Base-by-base conservation (phyloP, 495 filamentous ascomycete species). In the Chaetomidium leptoderma region DNA sequence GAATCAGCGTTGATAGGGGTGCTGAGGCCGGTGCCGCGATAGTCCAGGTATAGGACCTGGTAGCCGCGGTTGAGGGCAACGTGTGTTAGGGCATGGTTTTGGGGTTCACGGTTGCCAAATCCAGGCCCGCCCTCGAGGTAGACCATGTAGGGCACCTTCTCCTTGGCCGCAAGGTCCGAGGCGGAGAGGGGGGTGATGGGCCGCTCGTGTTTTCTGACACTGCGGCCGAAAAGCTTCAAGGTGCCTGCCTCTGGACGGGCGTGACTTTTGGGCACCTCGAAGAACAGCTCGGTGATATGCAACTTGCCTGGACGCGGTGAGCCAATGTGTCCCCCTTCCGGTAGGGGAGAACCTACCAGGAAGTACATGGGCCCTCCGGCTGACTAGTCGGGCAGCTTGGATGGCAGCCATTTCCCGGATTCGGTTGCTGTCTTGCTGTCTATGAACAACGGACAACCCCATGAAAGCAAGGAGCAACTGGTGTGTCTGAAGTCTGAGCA, bases 21-120 rank as follows among this genome's bases (percentile, higher is more conserved):
- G 69, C 88, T 92, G 36, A 95, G 72, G 3, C 92, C 92, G 23
- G 90, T 95, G 11, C 92, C 92, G 16, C 92, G 83, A 63, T 95
- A 90, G 68, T 97, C 92, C 3, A 97, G 77, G 55, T 86, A 87
- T 10, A 97, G 79, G 26, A 96, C 71, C 74, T 93, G 78, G 65
- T 95, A 96, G 23, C 92, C 92, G 55, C 86, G 86, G 55, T 84
- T 86, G 7, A 96, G 82, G 19, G 89, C 77, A n/a, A 75, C 70
- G 16, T 82, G 76, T 11, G 89, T 84, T 63, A 88, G 81, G 21
- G 81, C 72, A 63, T 81, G 81, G 51, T 84, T 79, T 67, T 95
- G 89, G 6, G 92, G 92, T 39, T 85, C 71, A 14, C 78, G 72
- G 62, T 86, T 91, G 55, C 83, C 86, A 63, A 86, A 82, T 0